Percentiles rank a stretch among this genome's conserved stretches.
These are phyloP conservation scores for Schwanniomyces sp. DNA, from an alignment of 805 yeast species.

Conservation along the genomic window DNA sequence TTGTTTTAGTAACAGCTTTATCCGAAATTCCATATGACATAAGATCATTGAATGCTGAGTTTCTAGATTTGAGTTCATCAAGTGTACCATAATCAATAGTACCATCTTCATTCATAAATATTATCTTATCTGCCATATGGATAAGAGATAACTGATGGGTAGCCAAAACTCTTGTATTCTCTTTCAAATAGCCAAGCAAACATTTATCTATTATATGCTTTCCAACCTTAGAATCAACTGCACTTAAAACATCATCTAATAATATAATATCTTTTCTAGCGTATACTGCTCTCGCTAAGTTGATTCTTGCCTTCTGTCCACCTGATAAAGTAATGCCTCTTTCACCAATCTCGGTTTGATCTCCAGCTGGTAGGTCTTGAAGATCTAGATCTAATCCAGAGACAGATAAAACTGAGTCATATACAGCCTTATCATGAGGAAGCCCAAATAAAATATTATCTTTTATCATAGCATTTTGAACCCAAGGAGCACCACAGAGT, in stretches of 20 bases:
- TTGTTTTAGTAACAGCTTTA: conserved; percentile 2
- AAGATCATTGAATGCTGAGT: conserved; percentile 33
- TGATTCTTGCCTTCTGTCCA: conserved; percentile 83
- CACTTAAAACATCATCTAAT: conserved; percentile 78
- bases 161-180: conserved; percentile 71
- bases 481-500: conserved; percentile 74
- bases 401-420: conserved; percentile 54
- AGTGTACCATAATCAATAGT: conserved; percentile 60
- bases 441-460: conserved; percentile 74
- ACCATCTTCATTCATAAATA: conserved; percentile 69
- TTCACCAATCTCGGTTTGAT: conserved; percentile 79
- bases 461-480: conserved; percentile 75
- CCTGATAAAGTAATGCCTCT: conserved; percentile 83
- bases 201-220: conserved; percentile 72
- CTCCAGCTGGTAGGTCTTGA: conserved; percentile 69
- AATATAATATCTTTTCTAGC: conserved; percentile 64
- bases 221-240: conserved; percentile 89
- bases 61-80: conserved; percentile 46
- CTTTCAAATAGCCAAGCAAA: conserved; percentile 53
- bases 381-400: conserved; percentile 71
- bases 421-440: conserved; percentile 49
- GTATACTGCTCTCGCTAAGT: conserved; percentile 78
- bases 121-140: conserved; percentile 64
- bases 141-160: conserved; percentile 81
- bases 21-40: conserved; percentile 33